Base-by-base conservation (phyloP, 1,284 basidiomycete genomes). In the Inonotus hispidus region DNA sequence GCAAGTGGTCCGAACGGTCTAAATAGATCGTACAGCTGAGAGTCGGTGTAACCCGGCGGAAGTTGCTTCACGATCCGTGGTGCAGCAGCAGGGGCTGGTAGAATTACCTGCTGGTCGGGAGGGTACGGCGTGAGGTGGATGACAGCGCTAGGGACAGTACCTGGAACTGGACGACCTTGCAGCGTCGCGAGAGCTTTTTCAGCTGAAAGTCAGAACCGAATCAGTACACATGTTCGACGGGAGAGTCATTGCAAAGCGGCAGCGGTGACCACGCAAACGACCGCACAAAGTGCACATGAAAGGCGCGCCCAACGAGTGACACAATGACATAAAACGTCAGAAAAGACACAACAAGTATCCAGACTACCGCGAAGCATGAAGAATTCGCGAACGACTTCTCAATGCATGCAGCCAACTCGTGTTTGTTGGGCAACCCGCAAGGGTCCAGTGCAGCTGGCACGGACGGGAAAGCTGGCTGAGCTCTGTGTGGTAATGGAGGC, bases 101-200 rank as follows among this genome's bases (percentile, higher is more conserved):
- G 77, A 0, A 84, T 79, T 2, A 85, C 86, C 1, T 85, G 85
- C 8, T 88, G 87, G 10, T 85, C 88, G 16, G 83, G 83, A 1
- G 88, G 87, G 70, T 87, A 87, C 21, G 90, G 84, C 27, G 90
- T 89, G 62, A 93, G 75, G 59, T 87, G 76, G 65, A 94, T 75
- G 64, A 77, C 73, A 37, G 83, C 80, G 56, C 81, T 74, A 27
- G 85, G 82, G 43, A 78, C 70, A 55, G 83, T 67, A 63, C 78
- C 79, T 53, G 83, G 82, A 53, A 92, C 79, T 39, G 84, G 82
- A 67, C 90, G 87, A 64, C 82, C 82, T 70, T 91, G 85, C 39
- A 95, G 78, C 13, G 88, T 92, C 14, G 91, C 88, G 14, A 94
- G 78, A 2, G 92, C 93, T 73, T 92, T 93, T 75, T 95, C 93